Percentiles rank a stretch among this genome's conserved stretches.
Evolutionary conservation across 495 filamentous ascomycete species (phyloP).

Genomic region (Penicillium cinerascens): DNA sequence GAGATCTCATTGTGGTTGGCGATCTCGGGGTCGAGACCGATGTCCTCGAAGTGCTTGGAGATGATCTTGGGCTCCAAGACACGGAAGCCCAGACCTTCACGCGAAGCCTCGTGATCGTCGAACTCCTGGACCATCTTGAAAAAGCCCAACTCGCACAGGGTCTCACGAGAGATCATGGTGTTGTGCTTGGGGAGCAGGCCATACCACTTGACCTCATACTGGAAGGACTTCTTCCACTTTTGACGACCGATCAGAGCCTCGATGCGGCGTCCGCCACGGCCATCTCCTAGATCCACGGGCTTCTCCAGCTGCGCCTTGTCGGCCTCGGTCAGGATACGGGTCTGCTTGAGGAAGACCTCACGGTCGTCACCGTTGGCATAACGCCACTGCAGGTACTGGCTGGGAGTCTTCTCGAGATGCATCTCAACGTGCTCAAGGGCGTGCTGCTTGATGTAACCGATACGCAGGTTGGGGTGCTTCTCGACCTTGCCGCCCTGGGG

Average conservation of each 20-base stretch:
- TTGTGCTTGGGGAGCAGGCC: constrained; percentile 88
- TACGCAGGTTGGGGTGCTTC: constrained; percentile 98
- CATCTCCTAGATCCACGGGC: constrained; percentile 76
- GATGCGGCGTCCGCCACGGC: constrained; percentile 71
- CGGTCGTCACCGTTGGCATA: constrained; percentile 96
- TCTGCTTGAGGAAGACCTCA: constrained; percentile 96
- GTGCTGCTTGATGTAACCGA: constrained; percentile 99
- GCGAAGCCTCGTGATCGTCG: constrained; percentile 95
- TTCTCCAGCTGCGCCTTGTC: constrained; percentile 91
- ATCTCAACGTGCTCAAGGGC: constrained; percentile 98
- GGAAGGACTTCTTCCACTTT: constrained; percentile 98
- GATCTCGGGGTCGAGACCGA: constrained; percentile 94
- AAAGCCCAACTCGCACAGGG: constrained; percentile 78
- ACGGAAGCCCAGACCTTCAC: constrained; percentile 95
- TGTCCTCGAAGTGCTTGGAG: constrained; percentile 95
- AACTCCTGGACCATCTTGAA: constrained; percentile 95
- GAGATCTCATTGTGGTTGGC: constrained; percentile 98
- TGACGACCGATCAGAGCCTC: constrained; percentile 92
- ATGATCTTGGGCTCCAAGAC: constrained; percentile 89
- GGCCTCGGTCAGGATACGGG: constrained; percentile 77
- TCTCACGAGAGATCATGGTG: constrained; percentile 88
- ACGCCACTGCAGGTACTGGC: constrained; percentile 98
- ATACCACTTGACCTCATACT: constrained; percentile 97
- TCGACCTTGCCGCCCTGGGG: constrained; percentile 86
- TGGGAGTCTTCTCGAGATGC: constrained; percentile 98